These are phyloP conservation scores for Plenodomus lindquistii DNA, from an alignment of 2,329 filamentous ascomycete species.

Conservation along the genomic window DNA sequence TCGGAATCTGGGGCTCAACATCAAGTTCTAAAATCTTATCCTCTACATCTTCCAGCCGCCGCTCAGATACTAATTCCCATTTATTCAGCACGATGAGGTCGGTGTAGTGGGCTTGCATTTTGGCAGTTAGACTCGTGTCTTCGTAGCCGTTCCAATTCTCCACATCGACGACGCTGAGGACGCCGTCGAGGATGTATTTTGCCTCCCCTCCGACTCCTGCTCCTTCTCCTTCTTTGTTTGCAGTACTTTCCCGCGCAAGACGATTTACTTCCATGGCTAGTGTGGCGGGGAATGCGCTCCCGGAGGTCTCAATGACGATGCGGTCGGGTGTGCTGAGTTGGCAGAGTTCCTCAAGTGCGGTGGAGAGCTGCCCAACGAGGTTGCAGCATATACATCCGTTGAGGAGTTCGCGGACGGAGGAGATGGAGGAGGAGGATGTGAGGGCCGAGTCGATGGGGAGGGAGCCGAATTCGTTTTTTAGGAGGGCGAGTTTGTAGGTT, in stretches of 20 bases:
- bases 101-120: conserved; percentile 85
- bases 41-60: conserved; percentile 74
- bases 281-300: conserved; percentile 80
- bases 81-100: conserved; percentile 93
- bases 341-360: conserved; percentile 76
- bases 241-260: conserved; percentile 70
- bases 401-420: conserved; percentile 87
- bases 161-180: conserved; percentile 87
- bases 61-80: conserved; percentile 78
- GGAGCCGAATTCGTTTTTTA: conserved; percentile 99
- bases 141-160: conserved; percentile 96
- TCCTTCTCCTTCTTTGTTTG: no score
- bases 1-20: conserved; percentile 71
- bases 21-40: conserved; percentile 82
- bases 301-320: conserved; percentile 92
- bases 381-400: conserved; percentile 99
- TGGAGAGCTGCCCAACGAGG: conserved; percentile 85
- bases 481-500: conserved; percentile 86
- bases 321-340: conserved; percentile 68
- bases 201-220: no score
- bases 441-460: conserved; percentile 92
- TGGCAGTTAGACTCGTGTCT: conserved; percentile 85
- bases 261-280: conserved; percentile 89
- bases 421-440: conserved; percentile 78
- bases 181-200: conserved; percentile 78